Evolutionary conservation across 371 early-diverging fungal species (phyloP).

Genomic region (Syncephalastrum contaminatum): DNA sequence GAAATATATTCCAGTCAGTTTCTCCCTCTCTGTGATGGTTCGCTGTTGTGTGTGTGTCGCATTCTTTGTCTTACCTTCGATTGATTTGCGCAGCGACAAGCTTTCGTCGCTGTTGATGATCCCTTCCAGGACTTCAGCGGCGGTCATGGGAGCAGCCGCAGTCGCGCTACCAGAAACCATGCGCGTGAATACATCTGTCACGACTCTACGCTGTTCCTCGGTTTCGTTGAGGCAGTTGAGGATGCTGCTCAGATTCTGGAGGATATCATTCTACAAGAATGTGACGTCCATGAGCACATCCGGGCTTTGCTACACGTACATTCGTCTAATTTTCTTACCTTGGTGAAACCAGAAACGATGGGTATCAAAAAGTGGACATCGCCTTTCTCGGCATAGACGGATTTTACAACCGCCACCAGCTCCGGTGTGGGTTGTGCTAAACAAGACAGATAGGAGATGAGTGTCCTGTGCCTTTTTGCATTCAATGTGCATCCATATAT

Average conservation of each 20-base stretch:
- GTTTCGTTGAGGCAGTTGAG: conserved; percentile 65
- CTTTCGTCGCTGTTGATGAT: conserved; percentile 36
- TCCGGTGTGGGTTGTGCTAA: conserved; percentile 54
- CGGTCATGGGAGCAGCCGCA: conserved; percentile 22
- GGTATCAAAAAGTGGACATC: conserved; percentile 72
- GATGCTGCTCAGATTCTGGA: conserved; percentile 57
- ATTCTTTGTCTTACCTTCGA: conserved; percentile 44
- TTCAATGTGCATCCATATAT: neutral
- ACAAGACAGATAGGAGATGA: neutral
- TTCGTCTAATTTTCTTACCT: conserved; percentile 33
- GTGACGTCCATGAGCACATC: neutral
- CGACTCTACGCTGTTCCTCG: conserved; percentile 53
- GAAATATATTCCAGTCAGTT: conserved; percentile 13
- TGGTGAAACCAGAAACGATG: conserved; percentile 62
- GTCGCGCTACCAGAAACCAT: conserved; percentile 41
- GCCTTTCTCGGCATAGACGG: conserved; percentile 49
- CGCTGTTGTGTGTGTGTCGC: neutral
- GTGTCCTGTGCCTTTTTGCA: neutral
- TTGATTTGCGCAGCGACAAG: conserved; percentile 34
- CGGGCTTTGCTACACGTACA: too few relatives aligned
- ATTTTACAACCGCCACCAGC: conserved; percentile 62
- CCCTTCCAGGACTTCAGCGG: conserved; percentile 25
- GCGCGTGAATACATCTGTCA: conserved; percentile 60
- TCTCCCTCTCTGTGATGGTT: neutral
- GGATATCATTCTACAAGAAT: conserved; percentile 46